phyloP scores from a whole-genome alignment of 1,139 yeast genomes.

The Casaregolazyma lundiana region DNA sequence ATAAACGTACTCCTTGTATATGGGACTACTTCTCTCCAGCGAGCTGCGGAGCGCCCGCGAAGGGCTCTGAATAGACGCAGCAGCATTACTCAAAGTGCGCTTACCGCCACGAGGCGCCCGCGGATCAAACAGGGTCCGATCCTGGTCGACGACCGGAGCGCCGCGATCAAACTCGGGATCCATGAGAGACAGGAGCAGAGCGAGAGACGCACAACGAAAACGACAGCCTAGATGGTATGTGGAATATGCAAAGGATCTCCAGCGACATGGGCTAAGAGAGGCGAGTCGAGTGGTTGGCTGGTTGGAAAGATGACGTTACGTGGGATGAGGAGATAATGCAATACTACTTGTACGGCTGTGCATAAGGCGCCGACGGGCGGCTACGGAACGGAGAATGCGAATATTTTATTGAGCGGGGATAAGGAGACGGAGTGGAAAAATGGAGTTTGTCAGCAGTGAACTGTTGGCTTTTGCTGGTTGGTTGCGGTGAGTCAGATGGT shows the following conservation, averaged over 20 bases:
- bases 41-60: constrained; percentile 6
- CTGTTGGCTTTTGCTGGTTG: too few relatives aligned
- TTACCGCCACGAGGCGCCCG: constrained; percentile 4
- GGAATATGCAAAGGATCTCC: background rate
- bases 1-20: background rate
- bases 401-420: too few relatives aligned
- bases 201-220: background rate
- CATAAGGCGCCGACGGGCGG: background rate
- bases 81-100: constrained; percentile 4
- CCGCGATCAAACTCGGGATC: constrained; percentile 20
- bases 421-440: background rate
- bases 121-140: constrained; percentile 7
- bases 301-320: background rate
- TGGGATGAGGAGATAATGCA: constrained; percentile 1
- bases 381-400: too few relatives aligned
- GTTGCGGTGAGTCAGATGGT: too few relatives aligned
- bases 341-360: background rate
- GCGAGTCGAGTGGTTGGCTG: background rate
- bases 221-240: background rate
- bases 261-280: background rate
- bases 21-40: background rate
- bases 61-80: constrained; percentile 4
- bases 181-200: background rate
- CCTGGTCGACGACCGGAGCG: constrained; percentile 8
- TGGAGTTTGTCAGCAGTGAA: background rate